These are phyloP conservation scores for Akanthomyces dipterigenus DNA, from an alignment of 2,329 filamentous ascomycete genomes.

Conservation along the genomic window DNA sequence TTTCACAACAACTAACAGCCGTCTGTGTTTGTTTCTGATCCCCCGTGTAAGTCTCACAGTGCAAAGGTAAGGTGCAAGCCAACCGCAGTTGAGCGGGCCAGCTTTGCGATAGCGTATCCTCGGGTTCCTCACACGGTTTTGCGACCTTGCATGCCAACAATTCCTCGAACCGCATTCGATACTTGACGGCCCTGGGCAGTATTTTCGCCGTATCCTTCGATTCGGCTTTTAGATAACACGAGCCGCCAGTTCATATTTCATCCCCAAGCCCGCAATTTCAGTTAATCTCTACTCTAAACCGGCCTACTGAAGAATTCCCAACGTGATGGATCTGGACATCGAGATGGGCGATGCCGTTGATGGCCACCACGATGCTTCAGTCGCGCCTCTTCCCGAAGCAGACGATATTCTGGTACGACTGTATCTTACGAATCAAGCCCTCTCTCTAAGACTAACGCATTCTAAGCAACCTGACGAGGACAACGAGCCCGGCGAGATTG, in stretches of 20 bases:
- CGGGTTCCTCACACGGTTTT: background rate
- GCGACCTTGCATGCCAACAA: background rate
- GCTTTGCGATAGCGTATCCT: background rate
- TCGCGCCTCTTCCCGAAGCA: slow-evolving; percentile 22
- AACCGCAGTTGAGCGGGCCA: background rate
- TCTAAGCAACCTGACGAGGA: slow-evolving; percentile 28
- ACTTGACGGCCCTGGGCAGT: background rate
- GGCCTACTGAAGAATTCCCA: background rate
- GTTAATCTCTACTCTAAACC: background rate
- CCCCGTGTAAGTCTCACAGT: too few relatives aligned
- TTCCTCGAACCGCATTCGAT: background rate
- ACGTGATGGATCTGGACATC: slow-evolving; percentile 61
- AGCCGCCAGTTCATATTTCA: background rate
- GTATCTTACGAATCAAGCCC: background rate
- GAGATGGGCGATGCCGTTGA: slow-evolving; percentile 61
- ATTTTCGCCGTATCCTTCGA: background rate
- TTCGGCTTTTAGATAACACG: background rate
- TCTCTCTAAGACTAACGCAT: background rate
- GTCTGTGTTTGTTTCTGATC: too few relatives aligned
- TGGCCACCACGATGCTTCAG: slow-evolving; percentile 21
- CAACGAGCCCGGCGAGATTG: slow-evolving; percentile 33
- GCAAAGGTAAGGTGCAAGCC: background rate
- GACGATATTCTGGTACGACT: slow-evolving; percentile 32
- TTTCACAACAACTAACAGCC: too few relatives aligned
- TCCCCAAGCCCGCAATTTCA: background rate